Base-by-base conservation (phyloP, 2,329 filamentous ascomycete species). In the Salinomyces thailandicus region DNA sequence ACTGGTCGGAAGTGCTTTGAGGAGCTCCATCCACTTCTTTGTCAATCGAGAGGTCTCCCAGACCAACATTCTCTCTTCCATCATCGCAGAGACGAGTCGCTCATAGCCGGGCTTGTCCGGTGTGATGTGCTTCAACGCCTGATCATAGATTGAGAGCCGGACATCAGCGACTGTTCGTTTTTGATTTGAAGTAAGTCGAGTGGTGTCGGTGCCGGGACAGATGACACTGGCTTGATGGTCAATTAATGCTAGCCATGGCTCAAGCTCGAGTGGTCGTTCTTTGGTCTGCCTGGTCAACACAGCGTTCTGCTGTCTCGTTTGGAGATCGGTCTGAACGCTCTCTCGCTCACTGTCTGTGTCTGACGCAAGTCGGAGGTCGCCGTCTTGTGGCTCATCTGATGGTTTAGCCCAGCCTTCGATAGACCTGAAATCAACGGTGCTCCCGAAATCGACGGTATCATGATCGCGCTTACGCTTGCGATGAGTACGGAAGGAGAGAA, bases 201-300 rank as follows among this genome's bases (percentile, higher is more conserved):
- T 66, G 28, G 54, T 67, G 51, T 62, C 64, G 42, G 52, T 54
- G 29, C 67, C 66, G 16, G 67, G 62, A 35, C 64, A 63, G 28
- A 89, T 62, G 37, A 93, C 66, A 2, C 61, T 58, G 43, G 85
- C 77, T 60, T 96, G 89, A 42, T 93, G 77, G 5, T 77, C 64
- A 31, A 89, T 80, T n/a, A 95, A 67, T 24, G 74, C 69, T 12
- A 93, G 59, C 89, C 89, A 96, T 13, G 76, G 69, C 28, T 77
- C 64, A 14, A 83, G 66, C 50, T 93, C 73, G 5, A 68, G 58
- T 1, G 86, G 84, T 15, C 74, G 58, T 1, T 79, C 66, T 37
- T 80, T 77, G 20, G 85, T 76, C 18, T 58, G 68, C 9, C 71
- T 73, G 2, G 72, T 74, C 5, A 95, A 64, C 35, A 77, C 65